Evolutionary conservation across 1,284 basidiomycete species (phyloP).

Genomic region (Austroboletus novae-zelandiae): DNA sequence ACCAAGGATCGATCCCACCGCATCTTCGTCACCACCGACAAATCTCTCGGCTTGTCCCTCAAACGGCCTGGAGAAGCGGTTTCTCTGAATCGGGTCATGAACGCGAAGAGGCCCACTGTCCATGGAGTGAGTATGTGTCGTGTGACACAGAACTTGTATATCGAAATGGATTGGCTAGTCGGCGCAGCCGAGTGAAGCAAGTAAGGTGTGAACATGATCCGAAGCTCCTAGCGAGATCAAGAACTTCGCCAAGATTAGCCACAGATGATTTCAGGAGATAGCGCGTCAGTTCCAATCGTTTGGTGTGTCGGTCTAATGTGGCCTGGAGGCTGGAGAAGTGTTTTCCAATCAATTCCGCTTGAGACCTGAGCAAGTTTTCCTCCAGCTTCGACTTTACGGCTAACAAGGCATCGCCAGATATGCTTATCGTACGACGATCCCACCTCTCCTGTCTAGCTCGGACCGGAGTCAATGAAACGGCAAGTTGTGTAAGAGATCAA

Average conservation of each 20-base stretch:
- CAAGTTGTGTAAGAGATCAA: constrained; percentile 36
- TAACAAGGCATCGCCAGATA: constrained; percentile 18
- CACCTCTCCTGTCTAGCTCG: constrained; percentile 26
- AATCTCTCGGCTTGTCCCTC: constrained; percentile 28
- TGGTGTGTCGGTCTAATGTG: constrained; percentile 42
- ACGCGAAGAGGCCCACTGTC: not conserved
- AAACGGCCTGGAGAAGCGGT: constrained; percentile 34
- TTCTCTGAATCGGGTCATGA: constrained; percentile 38
- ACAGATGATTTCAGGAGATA: constrained; percentile 34
- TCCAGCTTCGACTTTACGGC: constrained; percentile 21
- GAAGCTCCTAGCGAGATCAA: constrained; percentile 18
- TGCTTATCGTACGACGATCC: constrained; percentile 31
- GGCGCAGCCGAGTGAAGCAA: constrained; percentile 11
- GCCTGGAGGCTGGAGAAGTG: constrained; percentile 38
- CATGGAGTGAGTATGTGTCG: constrained; percentile 36
- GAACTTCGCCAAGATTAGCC: constrained; percentile 2
- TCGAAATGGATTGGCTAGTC: constrained; percentile 24
- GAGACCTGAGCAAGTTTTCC: constrained; percentile 18
- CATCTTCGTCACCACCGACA: not conserved
- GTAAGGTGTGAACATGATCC: constrained; percentile 26
- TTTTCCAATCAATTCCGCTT: constrained; percentile 45
- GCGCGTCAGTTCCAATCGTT: constrained; percentile 40
- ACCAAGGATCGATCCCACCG: constrained; percentile 26
- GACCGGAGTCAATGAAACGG: constrained; percentile 26
- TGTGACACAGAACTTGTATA: constrained; percentile 33